Conservation (phyloP, 108 stramenopile genomes). For the Parmales sp. region DNA sequence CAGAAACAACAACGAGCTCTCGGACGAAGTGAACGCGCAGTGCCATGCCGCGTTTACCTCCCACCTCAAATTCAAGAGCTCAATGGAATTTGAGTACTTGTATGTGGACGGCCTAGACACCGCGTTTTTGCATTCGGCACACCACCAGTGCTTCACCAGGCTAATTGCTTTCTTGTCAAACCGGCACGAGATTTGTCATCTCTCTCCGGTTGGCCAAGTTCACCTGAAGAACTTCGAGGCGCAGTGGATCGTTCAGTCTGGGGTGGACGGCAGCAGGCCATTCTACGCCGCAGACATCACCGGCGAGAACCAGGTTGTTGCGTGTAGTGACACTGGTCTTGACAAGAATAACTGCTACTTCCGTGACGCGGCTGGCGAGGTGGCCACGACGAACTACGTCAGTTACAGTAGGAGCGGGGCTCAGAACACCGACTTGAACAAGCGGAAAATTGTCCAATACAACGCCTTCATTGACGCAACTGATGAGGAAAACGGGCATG, state of each 20-base stretch:
- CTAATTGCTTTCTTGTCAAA: background rate
- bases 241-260: background rate
- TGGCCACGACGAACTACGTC: background rate
- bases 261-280: conserved; percentile 7
- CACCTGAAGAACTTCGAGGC: background rate
- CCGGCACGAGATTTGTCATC: conserved; percentile 2
- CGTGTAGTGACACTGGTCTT: conserved; percentile 33
- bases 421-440: background rate
- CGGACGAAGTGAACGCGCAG: too few relatives aligned
- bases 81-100: too few relatives aligned
- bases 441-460: conserved; percentile 28
- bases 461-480: conserved; percentile 17
- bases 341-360: conserved; percentile 39
- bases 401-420: background rate
- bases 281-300: conserved; percentile 26
- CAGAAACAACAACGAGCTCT: too few relatives aligned
- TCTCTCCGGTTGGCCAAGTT: background rate
- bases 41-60: too few relatives aligned
- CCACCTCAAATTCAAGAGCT: too few relatives aligned
- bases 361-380: conserved; percentile 18
- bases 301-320: conserved; percentile 32
- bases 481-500: conserved; percentile 29
- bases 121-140: too few relatives aligned
- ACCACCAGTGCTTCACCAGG: too few relatives aligned
- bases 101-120: too few relatives aligned